phyloP scores from a whole-genome alignment of 2,329 filamentous ascomycete species.

The Alternaria dauci region DNA sequence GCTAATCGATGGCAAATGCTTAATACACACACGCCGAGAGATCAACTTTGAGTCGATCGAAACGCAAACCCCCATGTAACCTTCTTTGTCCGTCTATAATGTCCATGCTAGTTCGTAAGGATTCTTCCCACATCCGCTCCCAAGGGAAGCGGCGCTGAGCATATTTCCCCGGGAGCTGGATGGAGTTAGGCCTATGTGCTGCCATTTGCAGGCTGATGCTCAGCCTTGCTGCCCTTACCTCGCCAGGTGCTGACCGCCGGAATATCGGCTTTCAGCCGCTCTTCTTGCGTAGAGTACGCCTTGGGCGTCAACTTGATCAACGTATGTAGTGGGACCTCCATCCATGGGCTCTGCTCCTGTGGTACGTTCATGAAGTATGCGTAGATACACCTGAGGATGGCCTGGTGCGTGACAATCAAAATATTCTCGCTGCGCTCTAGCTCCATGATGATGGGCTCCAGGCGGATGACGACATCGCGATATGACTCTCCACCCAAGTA shows the following conservation, averaged over 20 bases:
- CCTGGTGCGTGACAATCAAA: slow-evolving; percentile 97
- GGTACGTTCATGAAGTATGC: slow-evolving; percentile 99
- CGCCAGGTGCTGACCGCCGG: slow-evolving; percentile 96
- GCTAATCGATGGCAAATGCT: slow-evolving; percentile 16
- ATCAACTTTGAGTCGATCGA: slow-evolving; percentile 6
- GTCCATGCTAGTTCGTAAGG: slow-evolving; percentile 6
- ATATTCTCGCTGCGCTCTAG: slow-evolving; percentile 96
- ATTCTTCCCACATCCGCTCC: slow-evolving; percentile 12
- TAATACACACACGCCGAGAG: slow-evolving; percentile 7
- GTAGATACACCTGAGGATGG: slow-evolving; percentile 95
- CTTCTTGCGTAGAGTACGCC: slow-evolving; percentile 91
- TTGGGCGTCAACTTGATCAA: slow-evolving; percentile 95
- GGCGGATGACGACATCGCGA: slow-evolving; percentile 94
- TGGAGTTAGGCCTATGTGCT: slow-evolving; percentile 30
- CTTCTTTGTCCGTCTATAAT: slow-evolving; percentile 3
- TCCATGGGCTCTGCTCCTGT: slow-evolving; percentile 93
- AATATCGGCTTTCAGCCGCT: slow-evolving; percentile 88
- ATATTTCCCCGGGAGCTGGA: slow-evolving; percentile 20
- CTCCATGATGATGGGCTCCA: slow-evolving; percentile 99
- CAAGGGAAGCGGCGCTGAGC: slow-evolving; percentile 9
- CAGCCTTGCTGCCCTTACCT: slow-evolving; percentile 90
- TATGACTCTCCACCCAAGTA: slow-evolving; percentile 97
- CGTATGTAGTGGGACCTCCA: slow-evolving; percentile 96
- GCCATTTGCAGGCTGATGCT: slow-evolving; percentile 69
- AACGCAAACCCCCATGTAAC: background rate